phyloP scores from a whole-genome alignment of 2,329 filamentous ascomycete species.

The Aureobasidium uvarum region DNA sequence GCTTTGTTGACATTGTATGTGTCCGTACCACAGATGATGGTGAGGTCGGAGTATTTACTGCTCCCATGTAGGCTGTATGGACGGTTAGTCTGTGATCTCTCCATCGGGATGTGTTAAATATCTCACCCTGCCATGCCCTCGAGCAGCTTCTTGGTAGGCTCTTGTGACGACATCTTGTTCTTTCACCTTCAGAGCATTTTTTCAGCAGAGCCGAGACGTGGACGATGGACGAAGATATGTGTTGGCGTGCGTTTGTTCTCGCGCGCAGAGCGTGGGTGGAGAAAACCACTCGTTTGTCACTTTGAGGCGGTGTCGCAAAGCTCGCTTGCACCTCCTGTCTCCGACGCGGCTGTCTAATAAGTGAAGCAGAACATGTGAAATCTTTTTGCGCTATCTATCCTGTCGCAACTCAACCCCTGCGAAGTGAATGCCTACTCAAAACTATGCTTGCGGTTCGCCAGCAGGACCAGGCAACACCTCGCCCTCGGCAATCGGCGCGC shows the following conservation, averaged over 20 bases:
- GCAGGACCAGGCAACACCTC: slow-evolving; percentile 30
- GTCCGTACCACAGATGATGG: slow-evolving; percentile 30
- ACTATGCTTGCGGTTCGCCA: slow-evolving; percentile 26
- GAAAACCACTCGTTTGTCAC: neutral
- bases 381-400: too few species aligned
- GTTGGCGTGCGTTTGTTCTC: too few species aligned
- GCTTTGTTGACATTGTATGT: slow-evolving; percentile 32
- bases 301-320: neutral
- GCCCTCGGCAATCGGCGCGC: slow-evolving; percentile 38
- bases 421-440: neutral
- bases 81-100: neutral
- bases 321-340: neutral
- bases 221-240: too few species aligned
- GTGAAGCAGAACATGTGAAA: neutral
- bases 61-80: neutral
- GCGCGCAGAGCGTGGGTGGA: too few species aligned
- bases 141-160: neutral
- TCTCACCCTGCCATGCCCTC: neutral
- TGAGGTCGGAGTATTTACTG: slow-evolving; percentile 31
- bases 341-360: neutral
- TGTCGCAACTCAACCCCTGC: too few species aligned
- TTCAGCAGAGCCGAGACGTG: too few species aligned
- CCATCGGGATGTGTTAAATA: too few species aligned
- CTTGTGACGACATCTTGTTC: neutral
- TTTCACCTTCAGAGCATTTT: too few species aligned